phyloP scores from a whole-genome alignment of 148 eudicot species.

The Heliosperma pusillum region DNA sequence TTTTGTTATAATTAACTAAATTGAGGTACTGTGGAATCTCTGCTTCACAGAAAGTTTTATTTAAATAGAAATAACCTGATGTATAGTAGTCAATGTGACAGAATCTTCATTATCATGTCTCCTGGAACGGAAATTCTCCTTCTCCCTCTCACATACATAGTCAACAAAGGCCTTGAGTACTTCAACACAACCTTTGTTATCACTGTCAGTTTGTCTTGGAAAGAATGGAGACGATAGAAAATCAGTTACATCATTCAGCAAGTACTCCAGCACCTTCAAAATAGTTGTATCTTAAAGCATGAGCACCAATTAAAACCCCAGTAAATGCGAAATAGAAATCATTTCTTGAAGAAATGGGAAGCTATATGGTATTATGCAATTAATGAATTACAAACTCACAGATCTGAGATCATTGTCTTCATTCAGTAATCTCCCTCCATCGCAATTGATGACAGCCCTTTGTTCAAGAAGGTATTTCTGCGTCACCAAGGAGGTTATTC shows the following conservation, averaged over 20 bases:
- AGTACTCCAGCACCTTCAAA: conserved; percentile 74
- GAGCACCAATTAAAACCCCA: not conserved
- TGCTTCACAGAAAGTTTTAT: not conserved
- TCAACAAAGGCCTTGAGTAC: conserved; percentile 68
- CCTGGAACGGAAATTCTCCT: conserved; percentile 72
- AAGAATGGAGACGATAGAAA: conserved; percentile 49
- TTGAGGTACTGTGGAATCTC: not conserved
- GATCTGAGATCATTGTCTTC: conserved; percentile 93
- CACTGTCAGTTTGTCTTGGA: conserved; percentile 33
- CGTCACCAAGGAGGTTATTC: conserved; percentile 9
- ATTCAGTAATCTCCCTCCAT: conserved; percentile 82
- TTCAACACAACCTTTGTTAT: conserved; percentile 52
- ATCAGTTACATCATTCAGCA: conserved; percentile 78
- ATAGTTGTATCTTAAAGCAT: conserved; percentile 6
- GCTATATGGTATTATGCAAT: not conserved
- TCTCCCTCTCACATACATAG: conserved; percentile 74
- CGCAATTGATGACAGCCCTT: conserved; percentile 73
- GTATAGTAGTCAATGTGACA: conserved; percentile 87
- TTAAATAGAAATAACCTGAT: conserved; percentile 59
- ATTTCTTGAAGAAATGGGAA: not conserved
- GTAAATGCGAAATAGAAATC: not conserved
- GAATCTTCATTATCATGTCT: conserved; percentile 73
- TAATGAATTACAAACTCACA: conserved; percentile 42
- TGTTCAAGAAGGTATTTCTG: conserved; percentile 92
- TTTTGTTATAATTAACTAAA: not conserved